Evolutionary conservation across 441 rosid genomes (phyloP).

Genomic region (Pelargonium citronellum): DNA sequence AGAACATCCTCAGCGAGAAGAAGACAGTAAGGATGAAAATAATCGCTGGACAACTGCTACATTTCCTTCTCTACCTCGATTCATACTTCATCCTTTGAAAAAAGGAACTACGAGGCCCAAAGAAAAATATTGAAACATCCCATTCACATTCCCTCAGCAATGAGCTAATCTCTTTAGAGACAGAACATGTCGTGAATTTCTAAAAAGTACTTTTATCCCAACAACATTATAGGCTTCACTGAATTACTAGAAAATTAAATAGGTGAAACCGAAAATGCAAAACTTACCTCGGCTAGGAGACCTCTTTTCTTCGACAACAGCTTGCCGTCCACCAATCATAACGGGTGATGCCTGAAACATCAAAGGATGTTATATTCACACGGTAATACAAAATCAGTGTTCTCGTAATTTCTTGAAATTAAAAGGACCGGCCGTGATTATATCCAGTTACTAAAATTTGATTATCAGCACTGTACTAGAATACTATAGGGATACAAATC

Average conservation of each 20-base stretch:
- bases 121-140: background rate
- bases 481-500: background rate
- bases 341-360: conserved; percentile 82
- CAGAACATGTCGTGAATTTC: background rate
- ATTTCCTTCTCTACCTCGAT: background rate
- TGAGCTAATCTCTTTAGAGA: background rate
- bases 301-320: conserved; percentile 74
- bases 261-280: conserved; percentile 10
- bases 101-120: background rate
- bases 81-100: background rate
- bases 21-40: background rate
- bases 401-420: background rate
- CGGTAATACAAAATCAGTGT: background rate
- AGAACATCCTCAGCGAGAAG: background rate
- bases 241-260: conserved; percentile 4
- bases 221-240: background rate
- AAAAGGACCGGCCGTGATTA: background rate
- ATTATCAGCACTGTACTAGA: background rate
- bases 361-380: background rate
- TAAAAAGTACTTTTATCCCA: background rate
- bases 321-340: conserved; percentile 56
- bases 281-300: conserved; percentile 83
- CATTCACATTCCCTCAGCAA: background rate
- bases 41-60: background rate
- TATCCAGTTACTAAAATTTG: background rate